phyloP scores from a whole-genome alignment of 2,329 filamentous ascomycete genomes.

The Phyllosticta paracitricarpa region DNA sequence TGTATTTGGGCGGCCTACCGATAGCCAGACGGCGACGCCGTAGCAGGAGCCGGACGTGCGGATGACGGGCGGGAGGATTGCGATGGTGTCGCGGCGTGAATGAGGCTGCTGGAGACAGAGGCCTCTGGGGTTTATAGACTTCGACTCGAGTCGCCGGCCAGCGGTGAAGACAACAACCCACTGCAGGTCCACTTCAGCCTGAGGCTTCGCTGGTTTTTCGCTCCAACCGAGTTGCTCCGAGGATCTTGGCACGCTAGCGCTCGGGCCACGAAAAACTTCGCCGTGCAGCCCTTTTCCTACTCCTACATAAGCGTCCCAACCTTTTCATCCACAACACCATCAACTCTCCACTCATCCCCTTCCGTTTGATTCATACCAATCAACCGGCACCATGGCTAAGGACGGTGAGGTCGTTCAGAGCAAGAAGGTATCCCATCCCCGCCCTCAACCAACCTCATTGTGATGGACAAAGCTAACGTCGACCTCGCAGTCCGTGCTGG shows the following conservation, averaged over 20 bases:
- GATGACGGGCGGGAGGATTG: neutral
- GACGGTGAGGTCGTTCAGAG: constrained; percentile 39
- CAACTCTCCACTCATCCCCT: constrained; percentile 22
- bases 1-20: neutral
- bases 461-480: neutral
- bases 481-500: constrained; percentile 36
- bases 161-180: too few species aligned
- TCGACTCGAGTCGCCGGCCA: too few species aligned
- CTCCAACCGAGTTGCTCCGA: neutral
- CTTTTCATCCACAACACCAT: neutral
- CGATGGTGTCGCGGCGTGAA: neutral
- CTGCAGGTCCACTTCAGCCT: too few species aligned
- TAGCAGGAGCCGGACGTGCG: neutral
- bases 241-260: neutral
- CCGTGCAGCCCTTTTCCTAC: constrained; percentile 5
- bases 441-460: neutral
- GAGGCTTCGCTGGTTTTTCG: neutral
- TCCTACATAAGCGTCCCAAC: neutral
- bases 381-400: constrained; percentile 31
- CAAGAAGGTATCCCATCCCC: constrained; percentile 29
- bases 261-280: constrained; percentile 2
- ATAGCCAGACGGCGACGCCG: neutral
- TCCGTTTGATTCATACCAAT: constrained; percentile 26
- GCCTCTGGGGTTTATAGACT: too few species aligned
- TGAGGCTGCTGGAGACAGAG: neutral